phyloP scores from a whole-genome alignment of 768 basidiomycete genomes.

The Russula foetens region DNA sequence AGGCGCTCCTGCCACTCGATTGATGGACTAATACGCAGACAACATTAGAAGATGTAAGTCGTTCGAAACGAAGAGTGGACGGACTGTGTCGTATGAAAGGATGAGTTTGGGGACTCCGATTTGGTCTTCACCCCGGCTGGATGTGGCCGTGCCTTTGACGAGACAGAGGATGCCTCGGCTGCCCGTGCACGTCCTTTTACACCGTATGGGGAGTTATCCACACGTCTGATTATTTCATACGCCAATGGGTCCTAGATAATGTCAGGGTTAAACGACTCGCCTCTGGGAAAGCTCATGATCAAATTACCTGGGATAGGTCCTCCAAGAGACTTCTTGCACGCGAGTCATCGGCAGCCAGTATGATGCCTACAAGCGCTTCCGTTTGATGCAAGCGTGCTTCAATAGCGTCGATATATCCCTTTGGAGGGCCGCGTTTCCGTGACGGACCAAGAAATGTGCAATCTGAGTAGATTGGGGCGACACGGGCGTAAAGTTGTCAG shows the following conservation, averaged over 20 bases:
- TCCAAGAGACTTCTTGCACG: slow-evolving; percentile 33
- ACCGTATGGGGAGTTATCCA: slow-evolving; percentile 77
- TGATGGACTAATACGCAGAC: slow-evolving; percentile 45
- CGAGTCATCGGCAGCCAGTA: slow-evolving; percentile 44
- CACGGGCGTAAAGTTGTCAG: slow-evolving; percentile 10
- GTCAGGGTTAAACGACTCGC: neutral
- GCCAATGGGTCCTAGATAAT: slow-evolving; percentile 60
- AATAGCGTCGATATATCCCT: slow-evolving; percentile 92
- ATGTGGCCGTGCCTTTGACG: slow-evolving; percentile 22
- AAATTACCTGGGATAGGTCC: slow-evolving; percentile 30
- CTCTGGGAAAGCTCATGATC: neutral
- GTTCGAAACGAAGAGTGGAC: slow-evolving; percentile 22
- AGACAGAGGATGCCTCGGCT: slow-evolving; percentile 23
- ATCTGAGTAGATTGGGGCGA: slow-evolving; percentile 32
- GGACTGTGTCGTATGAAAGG: slow-evolving; percentile 50
- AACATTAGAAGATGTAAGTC: neutral
- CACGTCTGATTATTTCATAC: slow-evolving; percentile 69
- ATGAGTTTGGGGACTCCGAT: slow-evolving; percentile 2
- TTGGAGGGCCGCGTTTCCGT: slow-evolving; percentile 80
- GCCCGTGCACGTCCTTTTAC: slow-evolving; percentile 55
- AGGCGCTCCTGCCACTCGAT: slow-evolving; percentile 81
- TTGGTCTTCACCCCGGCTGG: slow-evolving; percentile 20
- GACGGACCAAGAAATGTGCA: slow-evolving; percentile 77
- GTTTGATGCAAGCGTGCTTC: slow-evolving; percentile 87
- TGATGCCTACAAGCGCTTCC: slow-evolving; percentile 79